These are phyloP conservation scores for Cladophialophora bantiana DNA, from an alignment of 2,329 filamentous ascomycete species.

Conservation along the genomic window DNA sequence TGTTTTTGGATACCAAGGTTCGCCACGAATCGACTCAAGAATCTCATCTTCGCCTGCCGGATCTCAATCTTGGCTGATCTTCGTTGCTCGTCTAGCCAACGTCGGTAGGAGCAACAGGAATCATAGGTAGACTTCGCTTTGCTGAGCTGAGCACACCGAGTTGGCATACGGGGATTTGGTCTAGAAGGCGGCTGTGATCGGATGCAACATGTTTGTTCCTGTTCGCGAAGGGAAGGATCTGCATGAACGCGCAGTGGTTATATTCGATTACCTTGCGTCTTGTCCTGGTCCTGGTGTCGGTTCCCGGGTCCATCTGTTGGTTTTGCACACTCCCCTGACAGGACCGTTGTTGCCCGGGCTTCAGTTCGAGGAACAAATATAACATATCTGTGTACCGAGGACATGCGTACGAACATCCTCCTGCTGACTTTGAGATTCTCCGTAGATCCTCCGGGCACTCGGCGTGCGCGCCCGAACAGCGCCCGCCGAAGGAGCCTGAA, in stretches of 20 bases:
- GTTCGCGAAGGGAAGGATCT: background rate
- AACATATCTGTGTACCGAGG: background rate
- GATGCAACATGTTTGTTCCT: background rate
- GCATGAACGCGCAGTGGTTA: background rate
- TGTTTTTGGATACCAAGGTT: background rate
- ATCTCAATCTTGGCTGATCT: background rate
- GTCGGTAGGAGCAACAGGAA: background rate
- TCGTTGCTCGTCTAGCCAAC: background rate
- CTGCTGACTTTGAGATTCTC: background rate
- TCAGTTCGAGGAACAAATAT: too few species aligned
- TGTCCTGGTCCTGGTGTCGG: background rate
- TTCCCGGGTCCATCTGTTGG: background rate
- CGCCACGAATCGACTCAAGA: conserved; percentile 1
- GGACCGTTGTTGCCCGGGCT: too few species aligned
- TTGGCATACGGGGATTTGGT: background rate
- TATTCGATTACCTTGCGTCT: background rate
- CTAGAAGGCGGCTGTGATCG: background rate
- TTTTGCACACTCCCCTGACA: background rate
- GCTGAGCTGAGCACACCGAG: background rate
- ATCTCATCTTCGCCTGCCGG: background rate
- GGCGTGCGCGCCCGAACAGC: background rate
- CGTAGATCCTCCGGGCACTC: background rate
- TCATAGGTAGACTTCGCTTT: background rate
- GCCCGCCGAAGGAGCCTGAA: background rate
- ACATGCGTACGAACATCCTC: background rate